Base-by-base conservation (phyloP, 306 rosid species). In the Arachis stenosperma region DNA sequence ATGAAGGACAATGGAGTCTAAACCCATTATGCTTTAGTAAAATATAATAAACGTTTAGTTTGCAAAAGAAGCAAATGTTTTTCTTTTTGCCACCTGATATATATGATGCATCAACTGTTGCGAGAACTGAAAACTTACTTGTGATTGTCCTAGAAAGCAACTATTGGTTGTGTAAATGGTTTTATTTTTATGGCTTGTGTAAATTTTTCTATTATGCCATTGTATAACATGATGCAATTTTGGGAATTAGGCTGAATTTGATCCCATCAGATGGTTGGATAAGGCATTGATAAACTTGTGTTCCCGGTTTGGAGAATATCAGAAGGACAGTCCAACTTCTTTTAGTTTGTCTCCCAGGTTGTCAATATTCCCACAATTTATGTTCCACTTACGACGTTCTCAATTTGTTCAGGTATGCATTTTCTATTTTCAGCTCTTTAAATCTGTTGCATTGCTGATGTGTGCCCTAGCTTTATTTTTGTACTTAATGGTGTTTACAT, bases 201-300 rank as follows among this genome's bases (percentile, higher is more conserved):
- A 30, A 69, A 61, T 70, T 10, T 42, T 37, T 33, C 61, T 65
- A 13, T 74, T 69, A 39, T 77, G 65, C 74, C 65, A 52, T 67
- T 69, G 5, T 62, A 39, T 84, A 81, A 65, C 47, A 61, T 55
- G 15, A 67, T 74, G 70, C 68, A 65, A 79, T 52, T 81, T 53
- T 75, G 39, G 39, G 33, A 76, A 83, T 75, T 88, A 91, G 99
- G 97, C 96, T 70, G 99, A 91, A 84, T 94, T 91, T 85, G 99
- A 94, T 78, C 99, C 99, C 76, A 87, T 94, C 80, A 85, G 98
- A 86, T 94, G 99, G 99, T 67, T 94, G 90, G 99, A 94, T 78
- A 94, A 91, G 84, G 84, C 99, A 74, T 79, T 94, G 81, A 94
- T 94, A 79, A 90, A 87, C 79, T 56, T 94, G 70, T 91, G 99